phyloP scores from a whole-genome alignment of 768 basidiomycete species.

The Panus rudis region DNA sequence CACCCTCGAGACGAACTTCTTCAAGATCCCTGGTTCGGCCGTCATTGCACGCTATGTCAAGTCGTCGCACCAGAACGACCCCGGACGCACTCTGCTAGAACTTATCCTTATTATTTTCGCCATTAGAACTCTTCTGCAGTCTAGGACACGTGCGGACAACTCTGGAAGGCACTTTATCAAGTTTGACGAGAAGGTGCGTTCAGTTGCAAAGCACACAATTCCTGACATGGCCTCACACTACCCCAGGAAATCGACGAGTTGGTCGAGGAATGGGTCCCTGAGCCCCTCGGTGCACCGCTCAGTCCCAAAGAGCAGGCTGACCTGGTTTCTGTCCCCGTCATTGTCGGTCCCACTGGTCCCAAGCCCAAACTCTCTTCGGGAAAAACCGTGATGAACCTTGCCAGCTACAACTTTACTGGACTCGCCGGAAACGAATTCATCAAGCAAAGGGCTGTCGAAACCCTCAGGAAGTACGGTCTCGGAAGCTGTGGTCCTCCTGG shows the following conservation, averaged over 20 bases:
- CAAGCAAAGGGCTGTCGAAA: constrained; percentile 80
- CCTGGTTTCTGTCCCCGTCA: constrained; percentile 67
- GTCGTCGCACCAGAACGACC: constrained; percentile 95
- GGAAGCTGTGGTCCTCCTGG: constrained; percentile 95
- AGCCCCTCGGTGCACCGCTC: constrained; percentile 67
- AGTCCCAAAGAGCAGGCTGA: constrained; percentile 54
- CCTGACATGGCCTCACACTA: too few relatives aligned
- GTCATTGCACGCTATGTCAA: constrained; percentile 87
- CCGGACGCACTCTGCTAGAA: constrained; percentile 86
- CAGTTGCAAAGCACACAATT: too few relatives aligned
- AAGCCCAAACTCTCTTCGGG: constrained; percentile 76
- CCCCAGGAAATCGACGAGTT: constrained; percentile 91
- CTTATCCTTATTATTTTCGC: constrained; percentile 83
- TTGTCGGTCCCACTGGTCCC: constrained; percentile 74
- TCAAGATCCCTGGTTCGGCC: constrained; percentile 72
- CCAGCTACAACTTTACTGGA: constrained; percentile 88
- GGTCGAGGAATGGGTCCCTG: constrained; percentile 91
- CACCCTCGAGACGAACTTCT: constrained; percentile 59
- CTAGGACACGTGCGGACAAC: constrained; percentile 79
- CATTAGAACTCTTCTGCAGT: constrained; percentile 83
- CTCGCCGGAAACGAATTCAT: constrained; percentile 83
- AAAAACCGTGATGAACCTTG: constrained; percentile 77
- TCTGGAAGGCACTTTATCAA: constrained; percentile 85
- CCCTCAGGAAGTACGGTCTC: constrained; percentile 81
- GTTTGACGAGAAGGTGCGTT: constrained; percentile 78